A percentile compares a stretch with the other conserved stretches of the same genome.
Evolutionary conservation across 768 basidiomycete species (phyloP).

Genomic region (Hygrophorus pudorinus): DNA sequence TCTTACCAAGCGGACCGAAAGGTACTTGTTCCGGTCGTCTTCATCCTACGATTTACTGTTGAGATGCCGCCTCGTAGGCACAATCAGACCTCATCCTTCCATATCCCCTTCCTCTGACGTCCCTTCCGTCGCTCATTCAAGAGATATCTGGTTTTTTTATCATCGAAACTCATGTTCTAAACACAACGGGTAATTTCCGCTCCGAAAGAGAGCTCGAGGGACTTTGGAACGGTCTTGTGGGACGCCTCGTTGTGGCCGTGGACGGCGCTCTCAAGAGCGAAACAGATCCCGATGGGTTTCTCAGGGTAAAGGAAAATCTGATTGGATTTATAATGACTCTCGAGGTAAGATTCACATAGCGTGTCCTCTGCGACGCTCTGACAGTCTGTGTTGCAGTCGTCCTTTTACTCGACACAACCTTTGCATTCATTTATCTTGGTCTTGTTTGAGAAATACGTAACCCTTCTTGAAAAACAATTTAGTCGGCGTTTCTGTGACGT

Average conservation of each 20-base stretch:
- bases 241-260: slow-evolving; percentile 63
- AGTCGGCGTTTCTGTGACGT: slow-evolving; percentile 75
- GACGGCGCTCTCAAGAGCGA: slow-evolving; percentile 63
- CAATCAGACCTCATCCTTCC: slow-evolving; percentile 96
- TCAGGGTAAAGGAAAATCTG: slow-evolving; percentile 76
- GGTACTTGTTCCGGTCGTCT: slow-evolving; percentile 25
- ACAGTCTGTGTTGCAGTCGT: slow-evolving; percentile 41
- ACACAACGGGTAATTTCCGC: slow-evolving; percentile 84
- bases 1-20: slow-evolving; percentile 98
- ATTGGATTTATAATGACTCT: slow-evolving; percentile 85
- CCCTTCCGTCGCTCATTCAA: slow-evolving; percentile 72
- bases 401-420: slow-evolving; percentile 75
- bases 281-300: slow-evolving; percentile 70
- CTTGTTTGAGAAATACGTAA: slow-evolving; percentile 84
- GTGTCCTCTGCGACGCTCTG: neutral
- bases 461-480: slow-evolving; percentile 73
- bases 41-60: neutral
- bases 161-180: slow-evolving; percentile 85
- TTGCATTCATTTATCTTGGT: slow-evolving; percentile 79
- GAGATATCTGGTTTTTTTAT: slow-evolving; percentile 98
- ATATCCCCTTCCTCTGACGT: slow-evolving; percentile 49
- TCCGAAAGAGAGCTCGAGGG: slow-evolving; percentile 87
- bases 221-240: slow-evolving; percentile 83
- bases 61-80: slow-evolving; percentile 40
- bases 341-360: slow-evolving; percentile 44